A percentile compares a stretch with the other conserved stretches of the same genome.
These are phyloP conservation scores for Cryptococcus sp. DNA, from an alignment of 1,284 basidiomycete genomes.

Conservation along the genomic window DNA sequence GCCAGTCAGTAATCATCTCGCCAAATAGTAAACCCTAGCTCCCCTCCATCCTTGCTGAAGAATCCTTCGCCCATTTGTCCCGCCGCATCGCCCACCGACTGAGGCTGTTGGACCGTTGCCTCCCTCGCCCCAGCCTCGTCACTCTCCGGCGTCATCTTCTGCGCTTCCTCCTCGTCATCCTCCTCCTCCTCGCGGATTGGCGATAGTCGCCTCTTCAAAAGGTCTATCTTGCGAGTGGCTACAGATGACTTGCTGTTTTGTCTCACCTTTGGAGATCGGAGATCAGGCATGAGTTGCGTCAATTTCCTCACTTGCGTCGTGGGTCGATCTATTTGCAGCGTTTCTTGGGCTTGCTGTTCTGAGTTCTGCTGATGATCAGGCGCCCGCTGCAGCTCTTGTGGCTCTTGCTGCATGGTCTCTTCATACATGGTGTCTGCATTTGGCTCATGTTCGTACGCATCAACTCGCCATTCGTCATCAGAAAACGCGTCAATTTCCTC, in stretches of 20 bases:
- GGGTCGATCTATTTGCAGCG: not conserved
- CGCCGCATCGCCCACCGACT: constrained; percentile 7
- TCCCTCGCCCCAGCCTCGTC: not conserved
- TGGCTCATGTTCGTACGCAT: not conserved
- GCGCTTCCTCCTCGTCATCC: constrained; percentile 5
- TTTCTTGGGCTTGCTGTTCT: no score
- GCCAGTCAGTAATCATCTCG: constrained; percentile 30
- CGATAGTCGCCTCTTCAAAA: constrained; percentile 1
- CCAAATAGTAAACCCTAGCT: constrained; percentile 38
- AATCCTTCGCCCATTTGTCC: constrained; percentile 21
- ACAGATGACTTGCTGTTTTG: not conserved
- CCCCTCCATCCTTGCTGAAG: constrained; percentile 21
- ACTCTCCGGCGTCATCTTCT: not conserved
- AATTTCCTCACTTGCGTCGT: not conserved
- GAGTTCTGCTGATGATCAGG: no score
- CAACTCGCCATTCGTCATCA: not conserved
- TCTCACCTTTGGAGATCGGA: not conserved
- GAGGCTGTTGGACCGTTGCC: not conserved
- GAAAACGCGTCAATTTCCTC: constrained; percentile 10
- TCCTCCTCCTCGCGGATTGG: constrained; percentile 16
- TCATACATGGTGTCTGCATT: not conserved
- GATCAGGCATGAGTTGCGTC: not conserved
- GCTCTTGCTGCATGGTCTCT: not conserved
- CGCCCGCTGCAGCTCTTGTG: no score
- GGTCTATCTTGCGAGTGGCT: not conserved